Evolutionary conservation across 1,139 yeast genomes (phyloP).

Genomic region (Blastobotrys elegans): DNA sequence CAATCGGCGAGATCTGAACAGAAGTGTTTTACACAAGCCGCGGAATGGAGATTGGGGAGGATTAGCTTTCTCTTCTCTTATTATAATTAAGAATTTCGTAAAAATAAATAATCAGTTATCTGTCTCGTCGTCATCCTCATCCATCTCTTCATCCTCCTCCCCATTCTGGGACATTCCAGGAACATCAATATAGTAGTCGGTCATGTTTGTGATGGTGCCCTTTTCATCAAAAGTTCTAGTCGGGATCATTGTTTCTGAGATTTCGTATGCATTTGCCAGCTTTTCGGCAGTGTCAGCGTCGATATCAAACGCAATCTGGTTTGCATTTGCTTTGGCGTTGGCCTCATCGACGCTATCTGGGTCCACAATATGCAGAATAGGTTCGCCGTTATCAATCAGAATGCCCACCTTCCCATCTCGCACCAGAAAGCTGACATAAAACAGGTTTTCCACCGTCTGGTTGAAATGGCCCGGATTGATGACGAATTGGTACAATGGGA

Average conservation of each 20-base stretch:
- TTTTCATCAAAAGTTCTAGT: conserved; percentile 10
- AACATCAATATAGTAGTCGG: background rate
- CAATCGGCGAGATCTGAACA: no score
- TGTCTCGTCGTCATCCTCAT: background rate
- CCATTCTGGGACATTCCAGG: background rate
- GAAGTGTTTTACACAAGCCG: no score
- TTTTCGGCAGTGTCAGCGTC: conserved; percentile 6
- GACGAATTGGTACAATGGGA: conserved; percentile 61
- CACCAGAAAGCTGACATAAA: conserved; percentile 73
- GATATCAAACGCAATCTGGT: conserved; percentile 8
- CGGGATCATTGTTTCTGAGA: conserved; percentile 11
- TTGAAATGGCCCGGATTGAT: conserved; percentile 72
- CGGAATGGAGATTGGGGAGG: no score
- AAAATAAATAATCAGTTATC: no score
- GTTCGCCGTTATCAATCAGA: conserved; percentile 15
- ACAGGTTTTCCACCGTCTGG: conserved; percentile 78
- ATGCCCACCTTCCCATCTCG: conserved; percentile 57
- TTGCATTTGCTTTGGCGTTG: background rate
- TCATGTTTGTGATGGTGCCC: conserved; percentile 6
- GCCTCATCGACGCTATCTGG: background rate
- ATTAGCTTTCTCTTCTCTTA: no score
- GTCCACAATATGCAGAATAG: conserved; percentile 16
- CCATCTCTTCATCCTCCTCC: background rate
- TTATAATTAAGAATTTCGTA: no score
- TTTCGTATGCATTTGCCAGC: conserved; percentile 4